Base-by-base conservation (phyloP, 352 stramenopile species). In the Phytophthora colocasiae region DNA sequence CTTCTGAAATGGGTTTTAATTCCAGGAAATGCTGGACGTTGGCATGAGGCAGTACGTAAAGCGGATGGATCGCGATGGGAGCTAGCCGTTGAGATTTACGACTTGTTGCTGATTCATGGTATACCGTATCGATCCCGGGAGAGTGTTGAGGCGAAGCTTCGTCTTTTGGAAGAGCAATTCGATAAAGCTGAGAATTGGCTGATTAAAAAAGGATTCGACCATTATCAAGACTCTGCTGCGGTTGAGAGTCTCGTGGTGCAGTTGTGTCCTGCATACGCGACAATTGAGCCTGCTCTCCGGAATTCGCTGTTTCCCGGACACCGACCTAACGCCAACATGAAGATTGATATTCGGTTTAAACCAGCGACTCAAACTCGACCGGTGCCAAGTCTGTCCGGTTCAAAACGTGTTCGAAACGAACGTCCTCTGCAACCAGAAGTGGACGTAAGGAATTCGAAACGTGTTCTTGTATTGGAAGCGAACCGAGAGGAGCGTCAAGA, bases 401-500 rank as follows among this genome's bases (percentile, higher is more conserved):
- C 58, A 22, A 66, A 63, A 48, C 50, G 43, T 32, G 22, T 40
- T 29, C 44, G 32, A 9, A 58, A 22, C 17, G 41, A 53, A 1
- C 36, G 32, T 9, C 11, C n/a, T 2, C 43, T 39, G 9, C 32
- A 29, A 27, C 10, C 15, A 32, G 9, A 24, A 11, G 36, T 7
- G 15, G 12, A 31, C 31, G 8, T 36, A 14, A 36, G 31, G 26
- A 17, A 54, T 26, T 27, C n/a, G 15, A 31, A 38, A 8, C 43
- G 32, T 22, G 43, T 57, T 11, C 32, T 36, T 5, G 6, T 66
- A 31, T 38, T 62, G 45, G 47, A 69, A 36, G 53, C 57, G 12
- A 49, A 80, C 19, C 58, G 56, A 34, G 48, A 71, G 34, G 55
- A 77, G 26, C 59, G 71, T 38, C 76, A 75, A 19, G 62, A 73